A percentile compares a stretch with the other conserved stretches of the same genome.
These are phyloP conservation scores for Ampelocalamus luodianensis DNA, from an alignment of 176 grass and related monocot genomes.

Conservation along the genomic window DNA sequence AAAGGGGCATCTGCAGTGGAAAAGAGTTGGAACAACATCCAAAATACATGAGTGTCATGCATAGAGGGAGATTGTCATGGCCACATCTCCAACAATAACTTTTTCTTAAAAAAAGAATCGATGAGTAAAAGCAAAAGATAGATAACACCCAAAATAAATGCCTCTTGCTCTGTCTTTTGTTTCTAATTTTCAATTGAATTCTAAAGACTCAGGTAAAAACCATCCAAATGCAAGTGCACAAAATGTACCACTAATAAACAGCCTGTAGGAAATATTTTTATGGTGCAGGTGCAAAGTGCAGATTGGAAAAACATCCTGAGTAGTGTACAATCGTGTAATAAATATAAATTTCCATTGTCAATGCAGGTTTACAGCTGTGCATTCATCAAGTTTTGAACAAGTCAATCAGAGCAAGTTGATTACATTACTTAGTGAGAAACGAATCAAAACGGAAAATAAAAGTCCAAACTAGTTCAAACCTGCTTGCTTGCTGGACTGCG, in stretches of 20 bases:
- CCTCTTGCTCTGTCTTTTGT: background rate
- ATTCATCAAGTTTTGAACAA: background rate
- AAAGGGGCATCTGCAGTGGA: background rate
- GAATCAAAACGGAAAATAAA: conserved; percentile 12
- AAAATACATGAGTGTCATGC: background rate
- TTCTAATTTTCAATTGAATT: background rate
- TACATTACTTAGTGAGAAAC: background rate
- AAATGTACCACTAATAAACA: background rate
- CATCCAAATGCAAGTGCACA: conserved; percentile 3
- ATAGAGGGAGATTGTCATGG: background rate
- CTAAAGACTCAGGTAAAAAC: background rate
- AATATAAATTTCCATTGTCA: background rate
- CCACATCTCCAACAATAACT: conserved; percentile 1
- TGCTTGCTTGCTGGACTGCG: conserved; percentile 93
- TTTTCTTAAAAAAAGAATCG: background rate
- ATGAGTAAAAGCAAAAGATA: conserved; percentile 1
- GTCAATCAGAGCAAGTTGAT: background rate
- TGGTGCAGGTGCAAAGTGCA: background rate
- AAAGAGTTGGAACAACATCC: background rate
- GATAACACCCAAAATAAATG: background rate
- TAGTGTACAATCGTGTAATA: background rate
- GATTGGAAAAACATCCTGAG: background rate
- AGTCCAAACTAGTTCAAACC: conserved; percentile 40
- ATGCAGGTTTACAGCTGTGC: background rate
- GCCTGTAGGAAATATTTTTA: background rate